Percentiles rank a stretch among this genome's conserved stretches.
Conservation (phyloP, 2,329 filamentous ascomycete species). For the Claviceps citrina region DNA sequence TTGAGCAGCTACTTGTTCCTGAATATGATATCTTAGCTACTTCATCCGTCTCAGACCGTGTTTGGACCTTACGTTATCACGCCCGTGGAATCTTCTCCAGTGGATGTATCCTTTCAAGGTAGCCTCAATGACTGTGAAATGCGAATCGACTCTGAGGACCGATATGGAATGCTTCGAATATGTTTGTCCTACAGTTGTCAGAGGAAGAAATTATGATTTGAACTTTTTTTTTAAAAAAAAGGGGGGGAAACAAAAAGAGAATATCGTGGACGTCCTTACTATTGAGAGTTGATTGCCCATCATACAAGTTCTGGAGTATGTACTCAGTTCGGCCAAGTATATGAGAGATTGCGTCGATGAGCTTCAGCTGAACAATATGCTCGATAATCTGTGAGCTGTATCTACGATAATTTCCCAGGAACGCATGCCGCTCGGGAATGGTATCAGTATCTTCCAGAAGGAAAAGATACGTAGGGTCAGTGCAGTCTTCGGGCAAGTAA, state of each 20-base stretch:
- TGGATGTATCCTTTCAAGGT: conserved; percentile 78
- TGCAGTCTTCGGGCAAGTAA: conserved; percentile 63
- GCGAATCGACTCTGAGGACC: conserved; percentile 70
- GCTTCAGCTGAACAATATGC: conserved; percentile 63
- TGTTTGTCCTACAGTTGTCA: conserved; percentile 27
- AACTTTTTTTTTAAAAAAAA: too few species aligned
- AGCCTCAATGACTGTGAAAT: conserved; percentile 79
- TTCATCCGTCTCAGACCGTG: neutral
- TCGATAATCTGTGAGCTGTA: conserved; percentile 84
- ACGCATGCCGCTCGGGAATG: conserved; percentile 81
- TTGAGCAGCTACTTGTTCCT: conserved; percentile 35
- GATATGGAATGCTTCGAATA: conserved; percentile 56
- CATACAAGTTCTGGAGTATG: conserved; percentile 61
- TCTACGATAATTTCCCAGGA: conserved; percentile 85
- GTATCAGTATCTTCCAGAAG: conserved; percentile 91
- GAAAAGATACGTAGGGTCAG: conserved; percentile 66
- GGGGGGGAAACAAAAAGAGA: too few species aligned
- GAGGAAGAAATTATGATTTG: neutral
- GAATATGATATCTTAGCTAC: neutral
- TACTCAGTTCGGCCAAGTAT: conserved; percentile 68
- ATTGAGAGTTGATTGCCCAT: conserved; percentile 50
- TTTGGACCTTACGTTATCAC: conserved; percentile 16
- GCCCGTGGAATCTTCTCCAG: conserved; percentile 38
- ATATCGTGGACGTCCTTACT: conserved; percentile 26
- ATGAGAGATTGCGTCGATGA: conserved; percentile 73